phyloP scores from a whole-genome alignment of 2,329 filamentous ascomycete genomes.

The Shiraia sp. region DNA sequence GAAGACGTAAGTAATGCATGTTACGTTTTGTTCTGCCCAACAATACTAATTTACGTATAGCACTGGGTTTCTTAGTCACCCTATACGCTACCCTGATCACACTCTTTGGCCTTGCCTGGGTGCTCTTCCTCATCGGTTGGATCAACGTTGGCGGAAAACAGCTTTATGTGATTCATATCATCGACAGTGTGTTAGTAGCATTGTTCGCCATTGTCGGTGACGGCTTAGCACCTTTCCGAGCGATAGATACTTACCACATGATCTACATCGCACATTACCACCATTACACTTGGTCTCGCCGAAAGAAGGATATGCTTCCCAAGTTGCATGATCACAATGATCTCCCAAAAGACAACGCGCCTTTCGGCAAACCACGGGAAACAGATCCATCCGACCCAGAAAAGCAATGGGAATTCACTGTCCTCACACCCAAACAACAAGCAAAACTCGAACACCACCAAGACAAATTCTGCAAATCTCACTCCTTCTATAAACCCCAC shows the following conservation, averaged over 20 bases:
- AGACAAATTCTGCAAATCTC: conserved; percentile 76
- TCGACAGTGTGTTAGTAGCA: conserved; percentile 64
- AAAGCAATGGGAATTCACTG: conserved; percentile 57
- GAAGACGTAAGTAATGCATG: conserved; percentile 58
- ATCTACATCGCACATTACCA: conserved; percentile 77
- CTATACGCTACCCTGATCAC: conserved; percentile 83
- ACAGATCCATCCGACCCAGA: conserved; percentile 41
- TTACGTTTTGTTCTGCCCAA: not conserved
- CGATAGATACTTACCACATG: conserved; percentile 87
- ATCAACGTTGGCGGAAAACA: conserved; percentile 78
- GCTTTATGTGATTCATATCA: conserved; percentile 60
- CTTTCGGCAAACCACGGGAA: conserved; percentile 47
- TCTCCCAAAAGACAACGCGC: conserved; percentile 56
- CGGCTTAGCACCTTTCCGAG: conserved; percentile 69
- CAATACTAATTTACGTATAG: conserved; percentile 38
- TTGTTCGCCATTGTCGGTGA: conserved; percentile 67
- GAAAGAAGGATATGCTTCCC: conserved; percentile 65
- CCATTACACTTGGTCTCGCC: conserved; percentile 65
- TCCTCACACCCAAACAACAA: conserved; percentile 69
- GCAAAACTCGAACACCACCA: conserved; percentile 75
- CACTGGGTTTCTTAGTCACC: conserved; percentile 81
- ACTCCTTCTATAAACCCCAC: conserved; percentile 88
- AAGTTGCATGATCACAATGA: conserved; percentile 71
- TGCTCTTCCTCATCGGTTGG: conserved; percentile 89
- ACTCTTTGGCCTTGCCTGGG: conserved; percentile 83